A percentile compares a stretch with the other conserved stretches of the same genome.
These are phyloP conservation scores for Sporothrix dimorphospora DNA, from an alignment of 2,329 filamentous ascomycete genomes.

Conservation along the genomic window DNA sequence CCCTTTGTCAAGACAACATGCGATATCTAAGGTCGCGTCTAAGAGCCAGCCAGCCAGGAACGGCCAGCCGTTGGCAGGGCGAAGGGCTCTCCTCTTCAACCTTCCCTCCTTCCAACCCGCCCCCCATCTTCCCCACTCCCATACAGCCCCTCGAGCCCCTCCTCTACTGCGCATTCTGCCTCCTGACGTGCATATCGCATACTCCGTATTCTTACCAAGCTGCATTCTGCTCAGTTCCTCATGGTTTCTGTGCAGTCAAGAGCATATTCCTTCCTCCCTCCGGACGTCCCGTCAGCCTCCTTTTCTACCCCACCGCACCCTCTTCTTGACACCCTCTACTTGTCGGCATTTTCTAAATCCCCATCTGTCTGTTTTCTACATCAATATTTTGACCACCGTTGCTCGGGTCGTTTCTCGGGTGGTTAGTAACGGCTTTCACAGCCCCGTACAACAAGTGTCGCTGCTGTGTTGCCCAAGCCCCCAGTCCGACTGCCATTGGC, in stretches of 20 bases:
- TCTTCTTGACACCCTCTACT: background rate
- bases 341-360: background rate
- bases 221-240: background rate
- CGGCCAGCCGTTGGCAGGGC: background rate
- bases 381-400: background rate
- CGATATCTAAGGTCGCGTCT: background rate
- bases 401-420: background rate
- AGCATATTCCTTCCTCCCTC: background rate
- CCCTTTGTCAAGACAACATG: too few relatives aligned
- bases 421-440: background rate
- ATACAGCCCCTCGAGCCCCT: background rate
- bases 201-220: constrained; percentile 5
- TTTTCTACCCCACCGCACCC: background rate
- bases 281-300: constrained; percentile 16
- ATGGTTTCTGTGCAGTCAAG: background rate
- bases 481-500: background rate
- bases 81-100: background rate
- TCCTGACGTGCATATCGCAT: constrained; percentile 6
- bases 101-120: background rate
- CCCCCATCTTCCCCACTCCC: background rate
- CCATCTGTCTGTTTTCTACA: background rate
- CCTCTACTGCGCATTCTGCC: background rate
- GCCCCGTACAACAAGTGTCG: background rate
- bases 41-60: background rate
- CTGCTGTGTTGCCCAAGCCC: background rate